Evolutionary conservation across 2,329 filamentous ascomycete species (phyloP).

Genomic region (Aspergillus quadricinctus): DNA sequence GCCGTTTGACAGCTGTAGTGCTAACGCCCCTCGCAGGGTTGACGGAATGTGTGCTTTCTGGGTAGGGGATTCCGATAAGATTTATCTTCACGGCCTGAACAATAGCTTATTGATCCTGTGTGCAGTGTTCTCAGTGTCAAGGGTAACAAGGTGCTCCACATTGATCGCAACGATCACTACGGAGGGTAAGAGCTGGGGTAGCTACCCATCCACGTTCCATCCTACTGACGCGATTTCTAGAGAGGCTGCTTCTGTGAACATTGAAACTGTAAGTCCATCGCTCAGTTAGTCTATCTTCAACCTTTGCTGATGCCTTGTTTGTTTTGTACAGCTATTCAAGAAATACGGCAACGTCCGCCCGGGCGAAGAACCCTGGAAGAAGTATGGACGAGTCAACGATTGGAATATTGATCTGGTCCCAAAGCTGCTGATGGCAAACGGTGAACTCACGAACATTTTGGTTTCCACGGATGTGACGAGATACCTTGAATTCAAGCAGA

Average conservation of each 20-base stretch:
- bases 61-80: slow-evolving; percentile 53
- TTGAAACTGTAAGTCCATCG: slow-evolving; percentile 68
- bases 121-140: slow-evolving; percentile 89
- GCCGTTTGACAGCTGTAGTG: slow-evolving; percentile 25
- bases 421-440: slow-evolving; percentile 97
- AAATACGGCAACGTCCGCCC: slow-evolving; percentile 79
- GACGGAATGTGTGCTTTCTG: slow-evolving; percentile 98
- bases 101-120: slow-evolving; percentile 8
- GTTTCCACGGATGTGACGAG: slow-evolving; percentile 89
- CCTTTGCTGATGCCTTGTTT: slow-evolving; percentile 22
- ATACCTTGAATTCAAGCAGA: slow-evolving; percentile 90
- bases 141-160: slow-evolving; percentile 98
- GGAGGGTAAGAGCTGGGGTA: slow-evolving; percentile 67
- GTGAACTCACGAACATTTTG: slow-evolving; percentile 97
- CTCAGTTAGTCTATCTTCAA: slow-evolving; percentile 14
- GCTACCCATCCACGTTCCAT: slow-evolving; percentile 14
- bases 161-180: slow-evolving; percentile 97
- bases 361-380: slow-evolving; percentile 93
- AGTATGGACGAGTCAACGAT: slow-evolving; percentile 93
- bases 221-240: slow-evolving; percentile 45
- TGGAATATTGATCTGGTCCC: slow-evolving; percentile 99
- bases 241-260: slow-evolving; percentile 93
- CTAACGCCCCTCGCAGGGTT: slow-evolving; percentile 59
- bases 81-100: slow-evolving; percentile 13
- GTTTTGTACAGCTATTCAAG: slow-evolving; percentile 74